phyloP scores from a whole-genome alignment of 2,329 filamentous ascomycete species.

The Pezicula carpinea region DNA sequence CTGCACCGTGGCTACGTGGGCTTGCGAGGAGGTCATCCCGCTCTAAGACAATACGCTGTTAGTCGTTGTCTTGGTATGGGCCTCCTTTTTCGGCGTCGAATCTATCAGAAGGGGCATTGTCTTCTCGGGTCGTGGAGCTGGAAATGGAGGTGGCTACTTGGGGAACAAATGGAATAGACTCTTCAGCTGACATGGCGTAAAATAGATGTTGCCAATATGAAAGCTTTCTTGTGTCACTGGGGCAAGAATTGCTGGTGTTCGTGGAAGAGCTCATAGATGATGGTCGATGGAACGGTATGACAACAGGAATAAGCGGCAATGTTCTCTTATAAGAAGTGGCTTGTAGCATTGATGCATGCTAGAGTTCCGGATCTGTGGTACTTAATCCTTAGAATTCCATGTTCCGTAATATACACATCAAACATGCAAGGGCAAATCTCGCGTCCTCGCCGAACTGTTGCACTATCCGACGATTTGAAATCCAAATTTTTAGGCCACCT shows the following conservation, averaged over 20 bases:
- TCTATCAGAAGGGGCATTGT: neutral
- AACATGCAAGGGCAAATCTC: too few relatives aligned
- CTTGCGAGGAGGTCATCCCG: neutral
- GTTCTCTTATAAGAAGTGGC: neutral
- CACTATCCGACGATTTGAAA: too few relatives aligned
- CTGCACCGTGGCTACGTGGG: neutral
- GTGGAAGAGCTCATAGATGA: neutral
- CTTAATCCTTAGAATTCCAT: too few relatives aligned
- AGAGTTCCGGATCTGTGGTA: too few relatives aligned
- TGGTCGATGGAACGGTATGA: neutral
- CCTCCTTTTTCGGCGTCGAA: neutral
- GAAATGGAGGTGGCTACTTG: neutral
- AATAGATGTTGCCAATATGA: neutral
- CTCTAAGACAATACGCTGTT: neutral
- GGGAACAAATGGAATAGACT: neutral
- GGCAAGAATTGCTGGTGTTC: neutral
- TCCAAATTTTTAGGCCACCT: too few relatives aligned
- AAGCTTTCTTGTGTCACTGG: neutral
- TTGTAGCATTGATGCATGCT: neutral
- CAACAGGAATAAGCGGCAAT: neutral
- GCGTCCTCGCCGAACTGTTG: too few relatives aligned
- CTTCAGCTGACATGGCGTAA: constrained; percentile 1
- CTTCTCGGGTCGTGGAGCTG: neutral
- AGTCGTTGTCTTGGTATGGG: neutral
- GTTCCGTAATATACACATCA: neutral